Percentiles rank a stretch among this genome's conserved stretches.
These are phyloP conservation scores for Clarireedia monteithiana DNA, from an alignment of 2,329 filamentous ascomycete genomes.

Conservation along the genomic window DNA sequence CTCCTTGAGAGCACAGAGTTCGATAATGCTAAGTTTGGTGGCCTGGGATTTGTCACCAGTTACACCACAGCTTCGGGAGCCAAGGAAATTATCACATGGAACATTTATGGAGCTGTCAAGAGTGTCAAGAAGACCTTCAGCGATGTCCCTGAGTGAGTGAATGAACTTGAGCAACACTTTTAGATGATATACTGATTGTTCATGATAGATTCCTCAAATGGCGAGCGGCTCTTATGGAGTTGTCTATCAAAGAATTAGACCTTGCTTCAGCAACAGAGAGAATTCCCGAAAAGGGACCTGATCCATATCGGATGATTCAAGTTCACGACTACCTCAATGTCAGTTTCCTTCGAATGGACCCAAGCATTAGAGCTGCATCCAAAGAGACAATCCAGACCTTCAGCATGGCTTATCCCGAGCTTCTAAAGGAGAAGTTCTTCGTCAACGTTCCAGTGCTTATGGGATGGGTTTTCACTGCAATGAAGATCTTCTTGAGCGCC, in stretches of 20 bases:
- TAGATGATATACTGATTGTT: background rate
- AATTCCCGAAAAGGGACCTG: constrained; percentile 54
- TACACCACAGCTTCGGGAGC: constrained; percentile 43
- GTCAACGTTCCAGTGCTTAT: constrained; percentile 88
- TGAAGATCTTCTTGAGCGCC: constrained; percentile 67
- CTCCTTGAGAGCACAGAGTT: constrained; percentile 56
- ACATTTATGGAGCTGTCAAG: constrained; percentile 85
- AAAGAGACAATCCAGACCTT: constrained; percentile 78
- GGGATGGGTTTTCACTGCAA: constrained; percentile 74
- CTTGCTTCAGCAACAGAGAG: constrained; percentile 60
- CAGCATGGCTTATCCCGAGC: constrained; percentile 78
- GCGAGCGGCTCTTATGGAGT: constrained; percentile 87
- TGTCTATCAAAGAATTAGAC: constrained; percentile 67
- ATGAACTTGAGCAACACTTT: background rate
- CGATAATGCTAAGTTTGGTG: constrained; percentile 62
- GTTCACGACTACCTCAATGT: constrained; percentile 89
- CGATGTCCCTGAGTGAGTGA: constrained; percentile 65
- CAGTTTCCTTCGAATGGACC: constrained; percentile 77
- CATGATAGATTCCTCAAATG: constrained; percentile 72
- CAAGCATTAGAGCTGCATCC: constrained; percentile 66
- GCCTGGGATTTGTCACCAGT: constrained; percentile 74
- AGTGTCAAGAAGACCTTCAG: constrained; percentile 75
- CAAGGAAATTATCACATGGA: constrained; percentile 75
- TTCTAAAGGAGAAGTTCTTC: constrained; percentile 87
- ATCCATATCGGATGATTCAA: constrained; percentile 86